phyloP scores from a whole-genome alignment of 2,329 filamentous ascomycete genomes.

The Neopestalotiopsis sp. region DNA sequence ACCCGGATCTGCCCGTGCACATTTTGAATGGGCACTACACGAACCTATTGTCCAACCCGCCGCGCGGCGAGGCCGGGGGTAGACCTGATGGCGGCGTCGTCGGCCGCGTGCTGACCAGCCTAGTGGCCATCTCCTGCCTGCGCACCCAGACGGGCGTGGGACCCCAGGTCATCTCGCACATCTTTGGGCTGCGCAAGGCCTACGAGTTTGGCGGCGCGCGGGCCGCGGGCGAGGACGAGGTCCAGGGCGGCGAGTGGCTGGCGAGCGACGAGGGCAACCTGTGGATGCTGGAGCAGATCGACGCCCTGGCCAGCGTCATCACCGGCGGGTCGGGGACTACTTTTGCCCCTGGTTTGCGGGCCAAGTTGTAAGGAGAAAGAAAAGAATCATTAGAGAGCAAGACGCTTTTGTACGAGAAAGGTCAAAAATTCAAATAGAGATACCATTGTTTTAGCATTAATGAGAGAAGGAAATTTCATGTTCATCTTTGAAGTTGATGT shows the following conservation, averaged over 20 bases:
- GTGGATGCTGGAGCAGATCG: constrained; percentile 67
- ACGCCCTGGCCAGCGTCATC: constrained; percentile 58
- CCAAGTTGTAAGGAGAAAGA: constrained; percentile 42
- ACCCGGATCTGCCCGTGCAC: constrained; percentile 82
- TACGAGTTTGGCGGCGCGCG: constrained; percentile 65
- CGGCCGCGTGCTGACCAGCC: constrained; percentile 72
- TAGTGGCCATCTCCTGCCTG: constrained; percentile 77
- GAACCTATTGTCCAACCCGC: constrained; percentile 75
- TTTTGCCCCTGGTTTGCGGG: constrained; percentile 57
- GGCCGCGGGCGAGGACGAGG: constrained; percentile 51
- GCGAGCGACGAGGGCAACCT: constrained; percentile 67
- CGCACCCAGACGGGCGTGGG: constrained; percentile 81
- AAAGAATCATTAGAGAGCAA: background rate
- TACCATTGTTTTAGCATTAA: constrained; percentile 3
- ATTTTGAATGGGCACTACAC: constrained; percentile 80
- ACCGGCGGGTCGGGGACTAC: constrained; percentile 51
- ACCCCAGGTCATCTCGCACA: constrained; percentile 80
- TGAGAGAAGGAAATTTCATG: background rate
- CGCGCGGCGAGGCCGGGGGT: constrained; percentile 43
- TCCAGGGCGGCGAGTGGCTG: constrained; percentile 62
- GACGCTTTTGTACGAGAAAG: background rate
- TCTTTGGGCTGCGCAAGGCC: constrained; percentile 81
- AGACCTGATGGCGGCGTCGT: constrained; percentile 50
- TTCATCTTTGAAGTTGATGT: no score
- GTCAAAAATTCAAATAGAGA: background rate